Percentiles rank a stretch among this genome's conserved stretches.
These are phyloP conservation scores for Phytophthora aleatoria DNA, from an alignment of 352 stramenopile species.

Conservation along the genomic window DNA sequence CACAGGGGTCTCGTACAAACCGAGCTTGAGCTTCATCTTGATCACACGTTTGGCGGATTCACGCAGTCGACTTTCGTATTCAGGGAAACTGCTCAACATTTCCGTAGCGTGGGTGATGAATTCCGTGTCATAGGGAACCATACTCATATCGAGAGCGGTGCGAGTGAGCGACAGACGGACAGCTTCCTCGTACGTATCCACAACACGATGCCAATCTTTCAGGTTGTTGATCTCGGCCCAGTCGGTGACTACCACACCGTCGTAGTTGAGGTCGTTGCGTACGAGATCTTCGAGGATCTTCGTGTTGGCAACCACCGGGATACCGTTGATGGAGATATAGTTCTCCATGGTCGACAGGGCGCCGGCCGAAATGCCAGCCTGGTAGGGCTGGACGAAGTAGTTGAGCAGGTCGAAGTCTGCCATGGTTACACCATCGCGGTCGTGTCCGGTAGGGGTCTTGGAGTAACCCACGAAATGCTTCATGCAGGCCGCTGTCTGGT, in stretches of 20 bases:
- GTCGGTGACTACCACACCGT: conserved; percentile 90
- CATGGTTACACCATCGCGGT: conserved; percentile 74
- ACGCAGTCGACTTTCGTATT: conserved; percentile 47
- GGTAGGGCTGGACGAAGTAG: conserved; percentile 82
- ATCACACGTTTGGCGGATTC: conserved; percentile 67
- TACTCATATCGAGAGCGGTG: conserved; percentile 91
- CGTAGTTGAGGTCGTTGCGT: conserved; percentile 77
- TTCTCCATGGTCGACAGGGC: conserved; percentile 91
- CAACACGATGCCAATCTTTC: conserved; percentile 60
- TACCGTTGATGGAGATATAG: conserved; percentile 92
- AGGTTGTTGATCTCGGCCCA: conserved; percentile 93
- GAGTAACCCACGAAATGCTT: conserved; percentile 90
- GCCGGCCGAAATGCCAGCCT: conserved; percentile 69
- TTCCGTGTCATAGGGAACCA: conserved; percentile 64
- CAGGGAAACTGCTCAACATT: conserved; percentile 46
- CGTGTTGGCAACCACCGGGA: conserved; percentile 85
- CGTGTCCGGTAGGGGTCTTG: conserved; percentile 78
- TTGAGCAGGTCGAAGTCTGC: conserved; percentile 80
- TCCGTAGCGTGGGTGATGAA: conserved; percentile 56
- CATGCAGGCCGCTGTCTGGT: conserved; percentile 77
- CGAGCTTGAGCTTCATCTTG: conserved; percentile 77
- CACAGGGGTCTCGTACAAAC: conserved; percentile 68
- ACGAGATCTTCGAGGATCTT: conserved; percentile 84
- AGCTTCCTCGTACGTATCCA: conserved; percentile 51
- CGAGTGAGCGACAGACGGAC: conserved; percentile 68